Base-by-base conservation (phyloP, 495 filamentous ascomycete species). In the Neurospora sublineolata region DNA sequence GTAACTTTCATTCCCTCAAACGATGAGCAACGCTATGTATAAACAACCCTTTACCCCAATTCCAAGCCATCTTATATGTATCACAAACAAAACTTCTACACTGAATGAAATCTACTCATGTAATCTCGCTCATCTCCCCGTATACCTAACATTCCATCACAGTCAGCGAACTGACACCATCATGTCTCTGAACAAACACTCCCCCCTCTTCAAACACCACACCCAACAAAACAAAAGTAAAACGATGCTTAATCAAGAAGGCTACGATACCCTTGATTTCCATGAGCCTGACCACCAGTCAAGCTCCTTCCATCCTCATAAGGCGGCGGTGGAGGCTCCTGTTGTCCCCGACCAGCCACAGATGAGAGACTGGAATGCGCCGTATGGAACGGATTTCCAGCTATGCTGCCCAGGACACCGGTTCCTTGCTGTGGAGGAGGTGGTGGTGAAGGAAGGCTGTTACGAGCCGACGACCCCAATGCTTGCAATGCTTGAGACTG, bases 241-340 rank as follows among this genome's bases (percentile, higher is more conserved):
- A 40, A 14, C 33, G 52, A 16, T 30, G 38, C 18, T 70, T 71
- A 75, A 64, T 76, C 75, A 27, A 76, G 69, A 33, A 76, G 42
- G 38, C 73, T 75, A 67, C 60, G 73, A 33, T 76, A 74, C 4
- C 75, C 52, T 18, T 64, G 52, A 64, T 33, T 33, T 27, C 52
- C 52, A 64, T 64, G 20, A 14, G 20, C 20, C 20, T 58, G 52
- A 36, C 52, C 52, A 18, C 52, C 52, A 64, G 52, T 64, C 52
- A 64, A 33, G 52, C 27, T 64, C 52, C 52, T 60, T 12, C 52
- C 52, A 30, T 60, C 12, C 12, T 64, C 52, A 64, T 64, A 64
- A 64, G 52, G 52, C 27, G 52, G 52, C 7, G 52, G n/a, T n/a
- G n/a, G 52, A 1, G 52, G 27, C 14, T 64, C 52, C 70, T 30